Conservation (phyloP, 768 basidiomycete genomes). For the Rickenella mellea region DNA sequence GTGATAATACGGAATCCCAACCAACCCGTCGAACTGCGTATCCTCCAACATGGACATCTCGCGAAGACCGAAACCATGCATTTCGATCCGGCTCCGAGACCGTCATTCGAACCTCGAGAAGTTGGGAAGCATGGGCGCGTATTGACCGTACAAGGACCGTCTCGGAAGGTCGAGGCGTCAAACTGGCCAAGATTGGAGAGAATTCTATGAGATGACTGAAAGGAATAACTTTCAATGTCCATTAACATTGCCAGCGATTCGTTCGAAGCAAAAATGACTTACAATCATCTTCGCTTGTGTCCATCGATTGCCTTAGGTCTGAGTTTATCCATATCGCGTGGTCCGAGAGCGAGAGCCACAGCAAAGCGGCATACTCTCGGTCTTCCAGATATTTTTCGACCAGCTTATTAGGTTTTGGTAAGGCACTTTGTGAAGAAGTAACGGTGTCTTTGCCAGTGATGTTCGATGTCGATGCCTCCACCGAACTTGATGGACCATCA, state of each 20-base stretch:
- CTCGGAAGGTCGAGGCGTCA: constrained; percentile 28
- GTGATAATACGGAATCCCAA: constrained; percentile 21
- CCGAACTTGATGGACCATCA: not conserved
- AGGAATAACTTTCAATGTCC: constrained; percentile 40
- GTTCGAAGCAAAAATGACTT: constrained; percentile 17
- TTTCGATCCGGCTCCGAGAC: constrained; percentile 34
- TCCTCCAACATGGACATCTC: constrained; percentile 31
- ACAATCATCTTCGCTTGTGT: constrained; percentile 41
- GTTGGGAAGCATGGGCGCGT: constrained; percentile 34
- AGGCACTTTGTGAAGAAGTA: not conserved
- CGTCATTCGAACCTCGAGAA: constrained; percentile 54
- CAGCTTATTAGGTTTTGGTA: not conserved
- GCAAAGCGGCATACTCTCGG: constrained; percentile 39
- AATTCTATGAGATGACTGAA: constrained; percentile 41
- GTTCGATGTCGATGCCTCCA: not conserved
- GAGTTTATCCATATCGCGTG: constrained; percentile 58
- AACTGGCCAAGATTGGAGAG: constrained; percentile 20
- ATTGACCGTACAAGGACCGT: constrained; percentile 47
- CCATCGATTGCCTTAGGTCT: constrained; percentile 41
- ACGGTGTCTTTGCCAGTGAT: not conserved
- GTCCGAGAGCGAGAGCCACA: constrained; percentile 59
- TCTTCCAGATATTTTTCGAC: constrained; percentile 8
- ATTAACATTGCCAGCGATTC: constrained; percentile 8
- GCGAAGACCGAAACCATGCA: constrained; percentile 24
- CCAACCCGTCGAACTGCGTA: constrained; percentile 59